Conservation (phyloP, 2,329 filamentous ascomycete genomes). For the Cladosporium colombiae region DNA sequence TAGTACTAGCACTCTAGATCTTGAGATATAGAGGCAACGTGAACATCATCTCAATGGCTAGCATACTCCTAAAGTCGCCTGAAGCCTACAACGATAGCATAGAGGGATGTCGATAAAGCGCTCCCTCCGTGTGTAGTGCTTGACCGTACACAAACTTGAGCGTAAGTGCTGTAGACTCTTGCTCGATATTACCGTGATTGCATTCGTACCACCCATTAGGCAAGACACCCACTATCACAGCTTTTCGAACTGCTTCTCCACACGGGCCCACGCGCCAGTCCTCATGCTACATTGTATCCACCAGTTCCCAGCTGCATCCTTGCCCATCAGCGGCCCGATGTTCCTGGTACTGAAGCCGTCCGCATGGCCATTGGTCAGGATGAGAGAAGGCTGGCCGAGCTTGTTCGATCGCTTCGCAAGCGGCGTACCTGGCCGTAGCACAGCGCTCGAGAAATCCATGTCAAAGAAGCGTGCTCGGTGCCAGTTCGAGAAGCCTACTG, state of each 20-base stretch:
- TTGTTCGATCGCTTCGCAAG: constrained; percentile 17
- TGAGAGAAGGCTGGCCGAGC: constrained; percentile 20
- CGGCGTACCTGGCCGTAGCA: constrained; percentile 8
- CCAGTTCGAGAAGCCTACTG: constrained; percentile 23
- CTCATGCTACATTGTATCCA: constrained; percentile 15
- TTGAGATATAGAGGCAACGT: too few species aligned
- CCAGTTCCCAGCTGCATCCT: constrained; percentile 23
- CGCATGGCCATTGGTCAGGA: constrained; percentile 18
- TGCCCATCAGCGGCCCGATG: constrained; percentile 20
- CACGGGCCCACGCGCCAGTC: not conserved
- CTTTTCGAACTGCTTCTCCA: not conserved
- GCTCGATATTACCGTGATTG: not conserved
- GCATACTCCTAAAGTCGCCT: too few species aligned
- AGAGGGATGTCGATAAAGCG: too few species aligned
- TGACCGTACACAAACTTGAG: too few species aligned
- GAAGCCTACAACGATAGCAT: too few species aligned
- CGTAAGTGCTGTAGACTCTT: not conserved
- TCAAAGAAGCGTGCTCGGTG: constrained; percentile 22
- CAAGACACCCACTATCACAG: not conserved
- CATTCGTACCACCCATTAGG: not conserved
- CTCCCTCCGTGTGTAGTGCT: too few species aligned
- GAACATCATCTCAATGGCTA: too few species aligned
- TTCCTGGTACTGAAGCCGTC: constrained; percentile 19
- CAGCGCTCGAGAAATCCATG: constrained; percentile 24
- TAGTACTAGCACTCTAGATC: too few species aligned